Percentiles rank a stretch among this genome's conserved stretches.
Conservation (phyloP, 352 stramenopile genomes). For the Pythium guiyangense region DNA sequence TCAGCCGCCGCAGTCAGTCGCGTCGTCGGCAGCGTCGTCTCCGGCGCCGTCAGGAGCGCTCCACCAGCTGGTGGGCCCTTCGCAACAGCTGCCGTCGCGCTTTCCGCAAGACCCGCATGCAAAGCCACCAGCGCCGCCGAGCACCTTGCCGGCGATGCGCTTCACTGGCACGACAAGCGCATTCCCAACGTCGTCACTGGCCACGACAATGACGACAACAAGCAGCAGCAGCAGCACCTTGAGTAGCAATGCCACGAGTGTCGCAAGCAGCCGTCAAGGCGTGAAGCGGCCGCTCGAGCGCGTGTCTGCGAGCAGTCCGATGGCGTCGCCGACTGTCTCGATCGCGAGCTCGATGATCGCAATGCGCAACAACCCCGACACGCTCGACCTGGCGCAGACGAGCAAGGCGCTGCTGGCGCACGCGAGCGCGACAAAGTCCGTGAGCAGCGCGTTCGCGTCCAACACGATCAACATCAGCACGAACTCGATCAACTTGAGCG, state of each 20-base stretch:
- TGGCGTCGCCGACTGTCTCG: conserved; percentile 38
- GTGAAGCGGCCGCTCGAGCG: conserved; percentile 43
- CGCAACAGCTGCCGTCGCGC: conserved; percentile 13
- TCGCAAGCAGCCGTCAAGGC: conserved; percentile 14
- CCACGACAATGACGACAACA: conserved; percentile 2
- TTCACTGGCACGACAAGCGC: conserved; percentile 9
- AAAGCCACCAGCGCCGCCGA: neutral
- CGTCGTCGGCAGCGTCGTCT: conserved; percentile 1
- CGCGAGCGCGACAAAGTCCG: conserved; percentile 6
- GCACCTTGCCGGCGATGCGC: conserved; percentile 4
- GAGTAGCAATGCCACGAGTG: neutral
- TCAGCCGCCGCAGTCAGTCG: neutral
- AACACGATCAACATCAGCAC: conserved; percentile 19
- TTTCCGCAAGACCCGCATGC: conserved; percentile 12
- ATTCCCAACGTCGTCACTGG: conserved; percentile 11
- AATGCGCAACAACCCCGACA: conserved; percentile 34
- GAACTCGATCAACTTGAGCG: conserved; percentile 33
- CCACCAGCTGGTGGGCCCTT: conserved; percentile 8
- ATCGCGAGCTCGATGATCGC: conserved; percentile 68
- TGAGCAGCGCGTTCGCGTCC: conserved; percentile 2
- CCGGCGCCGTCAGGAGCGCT: neutral
- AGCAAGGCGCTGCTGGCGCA: conserved; percentile 20
- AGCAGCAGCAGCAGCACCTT: conserved; percentile 4
- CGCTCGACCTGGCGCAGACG: conserved; percentile 13
- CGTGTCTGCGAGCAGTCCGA: conserved; percentile 15